Evolutionary conservation across 768 basidiomycete genomes (phyloP).

Genomic region (Boletus rufocinnamomeus): DNA sequence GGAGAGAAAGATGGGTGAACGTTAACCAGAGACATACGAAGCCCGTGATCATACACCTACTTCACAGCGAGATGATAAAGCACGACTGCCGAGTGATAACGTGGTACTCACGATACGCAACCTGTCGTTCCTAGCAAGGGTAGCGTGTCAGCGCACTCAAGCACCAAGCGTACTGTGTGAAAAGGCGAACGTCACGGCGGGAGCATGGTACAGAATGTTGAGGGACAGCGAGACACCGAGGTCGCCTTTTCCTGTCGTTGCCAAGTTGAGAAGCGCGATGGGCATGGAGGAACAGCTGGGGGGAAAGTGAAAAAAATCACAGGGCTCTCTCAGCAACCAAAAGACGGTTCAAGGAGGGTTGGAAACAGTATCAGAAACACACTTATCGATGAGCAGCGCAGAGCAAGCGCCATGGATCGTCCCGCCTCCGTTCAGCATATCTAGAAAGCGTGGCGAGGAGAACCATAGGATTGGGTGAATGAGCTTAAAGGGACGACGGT

Average conservation of each 20-base stretch:
- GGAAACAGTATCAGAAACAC: constrained; percentile 16
- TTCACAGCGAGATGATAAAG: constrained; percentile 51
- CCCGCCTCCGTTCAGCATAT: constrained; percentile 55
- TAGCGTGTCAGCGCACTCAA: background rate
- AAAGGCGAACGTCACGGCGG: constrained; percentile 44
- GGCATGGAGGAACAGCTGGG: constrained; percentile 54
- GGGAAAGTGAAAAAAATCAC: background rate
- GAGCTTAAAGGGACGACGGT: background rate
- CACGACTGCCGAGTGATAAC: constrained; percentile 48
- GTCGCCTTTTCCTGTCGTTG: constrained; percentile 31
- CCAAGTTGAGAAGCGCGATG: constrained; percentile 36
- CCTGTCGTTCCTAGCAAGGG: constrained; percentile 44
- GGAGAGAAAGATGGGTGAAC: background rate
- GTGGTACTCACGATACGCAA: constrained; percentile 56
- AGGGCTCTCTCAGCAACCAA: background rate
- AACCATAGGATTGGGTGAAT: background rate
- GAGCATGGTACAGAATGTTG: constrained; percentile 57
- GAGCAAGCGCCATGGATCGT: constrained; percentile 58
- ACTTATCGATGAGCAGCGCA: constrained; percentile 56
- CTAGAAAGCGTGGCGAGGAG: constrained; percentile 30
- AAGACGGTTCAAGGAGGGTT: background rate
- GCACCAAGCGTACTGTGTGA: background rate
- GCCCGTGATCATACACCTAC: constrained; percentile 27
- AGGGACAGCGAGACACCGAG: constrained; percentile 51
- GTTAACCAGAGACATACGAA: constrained; percentile 33